Evolutionary conservation across 768 basidiomycete genomes (phyloP).

Genomic region (Crassisporium funariophilum): DNA sequence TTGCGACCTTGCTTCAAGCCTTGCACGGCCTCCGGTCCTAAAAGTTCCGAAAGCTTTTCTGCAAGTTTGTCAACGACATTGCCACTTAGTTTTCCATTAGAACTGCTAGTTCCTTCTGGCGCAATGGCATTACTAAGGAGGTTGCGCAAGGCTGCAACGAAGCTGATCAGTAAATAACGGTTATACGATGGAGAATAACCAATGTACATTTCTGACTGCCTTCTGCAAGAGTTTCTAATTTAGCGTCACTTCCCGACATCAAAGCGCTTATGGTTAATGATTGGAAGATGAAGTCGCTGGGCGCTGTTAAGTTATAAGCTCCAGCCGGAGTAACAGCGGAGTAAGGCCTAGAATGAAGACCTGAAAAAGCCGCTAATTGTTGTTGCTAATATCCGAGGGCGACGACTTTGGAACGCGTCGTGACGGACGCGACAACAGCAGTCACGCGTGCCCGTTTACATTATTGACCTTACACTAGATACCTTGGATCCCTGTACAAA

Average conservation of each 20-base stretch:
- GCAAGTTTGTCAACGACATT: conserved; percentile 58
- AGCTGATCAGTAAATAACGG: not conserved
- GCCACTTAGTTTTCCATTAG: conserved; percentile 37
- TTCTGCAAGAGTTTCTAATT: conserved; percentile 25
- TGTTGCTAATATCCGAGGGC: conserved; percentile 3
- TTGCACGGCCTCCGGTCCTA: conserved; percentile 44
- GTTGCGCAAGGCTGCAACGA: conserved; percentile 38
- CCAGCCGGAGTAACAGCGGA: no score
- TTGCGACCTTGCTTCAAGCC: conserved; percentile 40
- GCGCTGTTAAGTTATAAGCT: no score
- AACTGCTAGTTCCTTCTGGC: conserved; percentile 26
- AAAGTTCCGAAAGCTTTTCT: conserved; percentile 59
- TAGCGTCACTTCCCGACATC: conserved; percentile 21
- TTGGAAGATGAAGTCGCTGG: no score
- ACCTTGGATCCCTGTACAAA: not conserved
- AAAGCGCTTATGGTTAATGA: not conserved
- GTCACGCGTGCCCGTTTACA: conserved; percentile 7
- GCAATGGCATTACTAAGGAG: conserved; percentile 43
- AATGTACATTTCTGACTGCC: conserved; percentile 32
- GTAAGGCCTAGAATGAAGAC: no score
- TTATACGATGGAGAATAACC: not conserved
- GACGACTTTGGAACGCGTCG: not conserved
- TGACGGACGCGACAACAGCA: conserved; percentile 19
- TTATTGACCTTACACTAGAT: not conserved
- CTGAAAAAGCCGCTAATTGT: no score